Evolutionary conservation across 768 basidiomycete genomes (phyloP).

Genomic region (Russula ochroleuca): DNA sequence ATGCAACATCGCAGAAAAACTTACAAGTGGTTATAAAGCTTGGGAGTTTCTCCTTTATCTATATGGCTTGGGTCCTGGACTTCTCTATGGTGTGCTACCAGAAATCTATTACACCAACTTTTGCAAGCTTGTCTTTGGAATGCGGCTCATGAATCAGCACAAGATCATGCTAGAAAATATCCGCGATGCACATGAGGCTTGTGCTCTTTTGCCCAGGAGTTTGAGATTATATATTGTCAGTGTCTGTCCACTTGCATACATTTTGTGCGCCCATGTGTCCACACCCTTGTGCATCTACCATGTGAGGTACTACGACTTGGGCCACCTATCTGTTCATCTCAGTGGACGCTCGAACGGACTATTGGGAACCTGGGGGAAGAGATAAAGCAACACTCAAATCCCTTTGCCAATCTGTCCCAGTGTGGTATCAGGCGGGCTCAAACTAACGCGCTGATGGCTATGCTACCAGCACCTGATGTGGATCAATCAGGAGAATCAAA

Average conservation of each 20-base stretch:
- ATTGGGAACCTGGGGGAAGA: neutral
- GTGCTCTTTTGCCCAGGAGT: neutral
- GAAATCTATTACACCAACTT: conserved; percentile 31
- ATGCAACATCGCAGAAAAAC: conserved; percentile 40
- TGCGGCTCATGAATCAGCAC: conserved; percentile 31
- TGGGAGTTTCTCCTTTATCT: conserved; percentile 31
- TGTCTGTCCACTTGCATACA: neutral
- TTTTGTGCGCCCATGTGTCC: neutral
- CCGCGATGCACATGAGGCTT: neutral
- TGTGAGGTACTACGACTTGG: neutral
- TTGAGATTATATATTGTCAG: neutral
- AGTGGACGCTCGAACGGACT: neutral
- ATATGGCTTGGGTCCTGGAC: conserved; percentile 30
- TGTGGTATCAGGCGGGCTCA: neutral
- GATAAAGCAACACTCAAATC: neutral
- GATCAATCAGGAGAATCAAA: neutral
- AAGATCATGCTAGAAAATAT: conserved; percentile 3
- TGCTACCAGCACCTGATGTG: neutral
- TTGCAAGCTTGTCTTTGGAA: conserved; percentile 31
- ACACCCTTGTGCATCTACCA: neutral
- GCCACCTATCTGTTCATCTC: neutral
- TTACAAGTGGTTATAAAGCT: conserved; percentile 36
- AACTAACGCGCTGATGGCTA: neutral
- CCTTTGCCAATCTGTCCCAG: neutral
- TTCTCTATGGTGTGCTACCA: conserved; percentile 31